Base-by-base conservation (phyloP, 768 basidiomycete species). In the Lactifluus subvellereus region DNA sequence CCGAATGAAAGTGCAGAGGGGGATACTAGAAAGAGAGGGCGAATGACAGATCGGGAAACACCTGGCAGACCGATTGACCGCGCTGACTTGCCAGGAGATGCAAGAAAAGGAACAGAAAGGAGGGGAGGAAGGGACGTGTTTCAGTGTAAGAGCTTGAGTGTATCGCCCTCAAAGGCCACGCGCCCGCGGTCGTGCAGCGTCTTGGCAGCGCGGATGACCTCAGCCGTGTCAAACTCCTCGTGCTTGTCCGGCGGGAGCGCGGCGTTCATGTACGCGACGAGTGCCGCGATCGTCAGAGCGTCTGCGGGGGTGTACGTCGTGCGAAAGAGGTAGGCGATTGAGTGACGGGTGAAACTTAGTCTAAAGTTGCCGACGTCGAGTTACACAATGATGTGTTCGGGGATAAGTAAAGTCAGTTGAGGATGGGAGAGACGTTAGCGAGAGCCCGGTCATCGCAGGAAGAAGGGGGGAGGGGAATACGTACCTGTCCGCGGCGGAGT, bases 191-290 rank as follows among this genome's bases (percentile, higher is more conserved):
- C 73, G 49, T 69, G 71, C 42, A 74, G 61, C n/a, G 70, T 67
- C 49, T 66, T 71, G 33, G 71, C 73, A 30, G 72, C 72, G 57
- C 71, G 71, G 32, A 70, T 73, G 18, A 91, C 87, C 74, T 91
- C 89, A 1, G 79, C 78, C 13, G 87, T 88, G 72, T 91, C 88
- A 65, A 88, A 91, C 66, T 91, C 88, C 75, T 90, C 88, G 70
- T 89, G 84, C 73, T 90, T 90, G 71, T 89, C 88, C 32, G 76
- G 77, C 4, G 89, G 89, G 76, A 90, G 82, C 5, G 87, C 87
- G 2, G 87, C 83, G 69, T 90, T 90, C 60, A 91, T 78, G 72
- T 88, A 89, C 4, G 84, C 80, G 38, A 91, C 75, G 30, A 91
- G 75, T 9, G 85, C 75, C 3, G 86, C 85, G 69, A 91, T 84